A percentile compares a stretch with the other conserved stretches of the same genome.
Evolutionary conservation across 2,329 filamentous ascomycete genomes (phyloP).

Genomic region (Fusarium robinianum): DNA sequence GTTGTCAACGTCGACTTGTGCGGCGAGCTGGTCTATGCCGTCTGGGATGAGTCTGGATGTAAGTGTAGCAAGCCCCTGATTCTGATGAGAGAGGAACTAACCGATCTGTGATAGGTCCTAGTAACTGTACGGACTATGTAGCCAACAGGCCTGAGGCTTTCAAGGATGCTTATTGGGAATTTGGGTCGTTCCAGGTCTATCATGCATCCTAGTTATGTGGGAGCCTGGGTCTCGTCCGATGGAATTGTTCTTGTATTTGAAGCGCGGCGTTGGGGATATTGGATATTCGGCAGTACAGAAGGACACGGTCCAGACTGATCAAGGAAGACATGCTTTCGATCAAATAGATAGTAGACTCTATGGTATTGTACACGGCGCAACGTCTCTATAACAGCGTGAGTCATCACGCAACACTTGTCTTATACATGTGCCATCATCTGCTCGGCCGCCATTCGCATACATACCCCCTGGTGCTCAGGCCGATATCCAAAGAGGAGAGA

Average conservation of each 20-base stretch:
- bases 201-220: conserved; percentile 40
- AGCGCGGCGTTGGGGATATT: conserved; percentile 32
- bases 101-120: conserved; percentile 47
- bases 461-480: conserved; percentile 9
- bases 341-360: conserved; percentile 15
- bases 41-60: conserved; percentile 53
- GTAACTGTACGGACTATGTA: conserved; percentile 61
- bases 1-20: conserved; percentile 69
- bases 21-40: conserved; percentile 56
- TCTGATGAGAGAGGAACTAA: not conserved
- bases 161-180: conserved; percentile 67
- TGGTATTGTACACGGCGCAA: conserved; percentile 1
- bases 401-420: conserved; percentile 29
- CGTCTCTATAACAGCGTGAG: conserved; percentile 24
- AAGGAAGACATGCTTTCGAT: conserved; percentile 10
- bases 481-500: conserved; percentile 36
- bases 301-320: not conserved
- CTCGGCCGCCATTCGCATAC: conserved; percentile 5
- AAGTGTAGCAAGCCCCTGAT: conserved; percentile 24
- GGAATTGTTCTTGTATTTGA: conserved; percentile 5
- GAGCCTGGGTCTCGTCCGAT: not conserved
- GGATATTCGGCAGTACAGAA: not conserved
- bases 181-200: conserved; percentile 64
- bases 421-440: conserved; percentile 27
- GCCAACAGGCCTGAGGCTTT: conserved; percentile 61